Conservation (phyloP, 208 protist genomes). For the Naegleria lovaniensis region DNA sequence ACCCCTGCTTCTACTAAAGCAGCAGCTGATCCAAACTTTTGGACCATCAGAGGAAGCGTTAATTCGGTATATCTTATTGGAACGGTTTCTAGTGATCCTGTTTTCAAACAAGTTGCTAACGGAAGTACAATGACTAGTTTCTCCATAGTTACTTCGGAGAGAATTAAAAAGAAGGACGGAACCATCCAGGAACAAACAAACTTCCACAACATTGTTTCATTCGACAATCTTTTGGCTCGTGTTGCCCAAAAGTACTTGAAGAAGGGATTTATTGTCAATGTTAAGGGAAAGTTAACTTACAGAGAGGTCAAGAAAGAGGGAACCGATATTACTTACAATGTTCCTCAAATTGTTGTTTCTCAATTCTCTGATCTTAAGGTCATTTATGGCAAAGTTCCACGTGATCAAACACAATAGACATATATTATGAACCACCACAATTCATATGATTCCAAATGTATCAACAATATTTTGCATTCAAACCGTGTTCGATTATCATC, state of each 20-base stretch:
- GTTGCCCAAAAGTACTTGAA: neutral
- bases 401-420: neutral
- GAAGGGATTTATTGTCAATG: neutral
- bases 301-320: neutral
- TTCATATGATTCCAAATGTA: too few relatives aligned
- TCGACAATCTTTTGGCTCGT: neutral
- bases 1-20: neutral
- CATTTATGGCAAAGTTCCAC: neutral
- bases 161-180: neutral
- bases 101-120: neutral
- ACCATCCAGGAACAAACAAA: neutral
- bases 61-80: neutral
- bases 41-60: neutral
- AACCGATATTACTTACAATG: neutral
- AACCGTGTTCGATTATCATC: too few relatives aligned
- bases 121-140: neutral
- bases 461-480: too few relatives aligned
- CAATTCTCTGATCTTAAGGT: neutral
- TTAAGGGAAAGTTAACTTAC: neutral
- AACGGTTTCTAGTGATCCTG: neutral
- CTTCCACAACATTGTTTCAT: neutral
- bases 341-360: neutral
- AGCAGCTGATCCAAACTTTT: neutral
- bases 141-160: neutral
- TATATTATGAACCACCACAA: too few relatives aligned